phyloP scores from a whole-genome alignment of 805 yeast species.

The Tetrapisispora arboricola region DNA sequence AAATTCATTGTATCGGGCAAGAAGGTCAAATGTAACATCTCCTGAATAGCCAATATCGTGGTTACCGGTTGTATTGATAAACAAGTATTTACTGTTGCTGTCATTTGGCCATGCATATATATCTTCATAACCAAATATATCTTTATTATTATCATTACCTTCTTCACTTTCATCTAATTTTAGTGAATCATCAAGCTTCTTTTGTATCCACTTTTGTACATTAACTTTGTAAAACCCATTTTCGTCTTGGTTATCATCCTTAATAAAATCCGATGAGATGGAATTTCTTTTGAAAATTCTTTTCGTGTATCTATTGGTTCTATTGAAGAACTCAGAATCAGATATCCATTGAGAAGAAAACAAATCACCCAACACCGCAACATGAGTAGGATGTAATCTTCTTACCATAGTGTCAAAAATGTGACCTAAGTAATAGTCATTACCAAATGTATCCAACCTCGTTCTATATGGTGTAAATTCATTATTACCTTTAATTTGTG shows the following conservation, averaged over 20 bases:
- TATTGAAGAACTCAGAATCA: constrained; percentile 72
- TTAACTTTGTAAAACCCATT: constrained; percentile 19
- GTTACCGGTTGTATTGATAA: constrained; percentile 84
- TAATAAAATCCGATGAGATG: constrained; percentile 42
- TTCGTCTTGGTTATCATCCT: constrained; percentile 23
- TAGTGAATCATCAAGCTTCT: constrained; percentile 9
- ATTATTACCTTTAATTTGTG: constrained; percentile 91
- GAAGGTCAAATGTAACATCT: constrained; percentile 85
- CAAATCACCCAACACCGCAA: constrained; percentile 86
- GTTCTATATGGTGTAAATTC: constrained; percentile 58
- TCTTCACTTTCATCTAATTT: too few species aligned
- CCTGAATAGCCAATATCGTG: constrained; percentile 96
- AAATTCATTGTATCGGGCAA: constrained; percentile 60
- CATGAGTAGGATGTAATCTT: constrained; percentile 64
- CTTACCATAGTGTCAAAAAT: constrained; percentile 56
- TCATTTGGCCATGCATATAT: constrained; percentile 57
- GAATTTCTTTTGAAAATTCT: constrained; percentile 57
- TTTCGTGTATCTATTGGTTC: constrained; percentile 67
- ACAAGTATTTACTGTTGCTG: constrained; percentile 46
- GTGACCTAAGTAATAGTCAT: constrained; percentile 83
- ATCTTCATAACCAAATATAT: constrained; percentile 44
- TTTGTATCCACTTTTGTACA: constrained; percentile 22
- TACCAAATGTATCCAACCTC: constrained; percentile 76
- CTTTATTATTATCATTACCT: constrained; percentile 12
- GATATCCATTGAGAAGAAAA: constrained; percentile 92